Evolutionary conservation across 768 basidiomycete species (phyloP), one percentile per base, ranked within the genome.

Genomic region (Lactarius indigo): DNA sequence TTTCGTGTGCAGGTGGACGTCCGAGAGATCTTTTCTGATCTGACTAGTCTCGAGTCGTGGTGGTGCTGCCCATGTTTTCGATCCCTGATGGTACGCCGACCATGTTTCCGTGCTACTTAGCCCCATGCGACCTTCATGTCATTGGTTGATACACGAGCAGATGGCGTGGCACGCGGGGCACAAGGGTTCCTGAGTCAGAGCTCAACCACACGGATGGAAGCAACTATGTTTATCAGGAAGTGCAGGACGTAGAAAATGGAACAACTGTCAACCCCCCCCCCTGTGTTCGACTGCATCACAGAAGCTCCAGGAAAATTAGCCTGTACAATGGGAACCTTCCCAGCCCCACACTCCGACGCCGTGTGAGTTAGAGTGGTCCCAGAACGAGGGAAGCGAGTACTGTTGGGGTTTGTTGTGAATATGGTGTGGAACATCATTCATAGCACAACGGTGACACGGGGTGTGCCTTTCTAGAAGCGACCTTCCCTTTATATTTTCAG

Each of bases 401-500:
- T 31, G 1, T 41, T 47, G 65, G 60, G 8, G n/a, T 50, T 33
- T 62, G 44, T 62, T 62, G 56, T 57, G 64, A 61, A 61, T 28
- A 41, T 18, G 60, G 55, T 61, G 33, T 9, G 5, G 58, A n/a
- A 41, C 6, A 54, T 5, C 50, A 37, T 65, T 61, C 39, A 30
- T 47, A 44, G 23, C 10, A 23, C 28, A 9, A 31, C 26, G 26
- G 47, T 59, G 50, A 44, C 58, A 59, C 10, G n/a, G 35, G 57
- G 33, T 12, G 30, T 15, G n/a, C 37, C 23, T 35, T 47, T 61
- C 52, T 56, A 41, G 54, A 66, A 57, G n/a, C 31, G 15, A 37
- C 20, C 39, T 61, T 41, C 37, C 41, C 60, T 57, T 44, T 57
- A 7, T 37, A 17, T 23, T 61, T 60, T 47, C 65, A 12, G 65